Base-by-base conservation (phyloP, 148 eudicot genomes). In the Chenopodium suecicum region DNA sequence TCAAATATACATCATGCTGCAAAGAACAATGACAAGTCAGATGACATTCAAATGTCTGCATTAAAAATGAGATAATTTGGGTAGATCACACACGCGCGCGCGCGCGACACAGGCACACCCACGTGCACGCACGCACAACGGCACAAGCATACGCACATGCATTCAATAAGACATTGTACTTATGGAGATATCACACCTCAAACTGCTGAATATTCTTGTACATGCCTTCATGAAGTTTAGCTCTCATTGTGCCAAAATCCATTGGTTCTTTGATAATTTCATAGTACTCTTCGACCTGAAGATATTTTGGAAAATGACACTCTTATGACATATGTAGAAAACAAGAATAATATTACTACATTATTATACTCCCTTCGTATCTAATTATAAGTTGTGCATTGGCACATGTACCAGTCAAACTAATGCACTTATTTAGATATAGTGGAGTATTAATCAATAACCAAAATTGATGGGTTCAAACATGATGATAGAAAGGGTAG, bases 221-320 rank as follows among this genome's bases (percentile, higher is more conserved):
- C 94, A 92, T 83, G 78, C 91, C 94, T 86, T 95, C 98, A 76
- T 95, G 94, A 73, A 93, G 93, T 85, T 95, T 95, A 62, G 96
- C 96, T 86, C 97, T 90, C 92, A 92, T 93, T 54, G 97, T 95
- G 64, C 93, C 96, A 82, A 95, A 95, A 84, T 95, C 97, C 98
- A 95, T 95, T 12, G 98, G 98, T 80, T 93, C 90, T 86, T 91
- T 80, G 74, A 95, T 88, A 71, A 92, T 91, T 80, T 91, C 93
- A 76, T 92, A 92, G 85, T 95, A 95, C 77, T 92, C 91, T 80
- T 90, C 93, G 81, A 92, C 97, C 98, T 94, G 60, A 31, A n/a
- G 71, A 65, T 46, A 72, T 62, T 29, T 52, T 69, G 60, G n/a
- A 60, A 50, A 52, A 70, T 37, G 60, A 64, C 75, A 22, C 41